Conservation (phyloP, 805 yeast genomes). For the Yarrowia hollandica region DNA sequence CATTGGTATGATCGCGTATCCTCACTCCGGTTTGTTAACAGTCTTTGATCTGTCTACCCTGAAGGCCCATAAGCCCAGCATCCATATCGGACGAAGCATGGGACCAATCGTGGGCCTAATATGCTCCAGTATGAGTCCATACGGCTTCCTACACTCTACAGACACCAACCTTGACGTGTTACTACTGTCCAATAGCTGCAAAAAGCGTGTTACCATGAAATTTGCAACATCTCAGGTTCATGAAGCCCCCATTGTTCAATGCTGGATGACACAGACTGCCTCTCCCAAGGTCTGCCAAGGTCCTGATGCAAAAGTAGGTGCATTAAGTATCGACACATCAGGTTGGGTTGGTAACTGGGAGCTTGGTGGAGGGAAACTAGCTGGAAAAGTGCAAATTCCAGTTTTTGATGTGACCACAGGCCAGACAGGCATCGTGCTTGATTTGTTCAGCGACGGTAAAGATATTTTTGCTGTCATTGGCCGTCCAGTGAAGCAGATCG, state of each 20-base stretch:
- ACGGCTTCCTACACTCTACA: constrained; percentile 18
- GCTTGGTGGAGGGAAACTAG: constrained; percentile 20
- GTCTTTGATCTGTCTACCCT: constrained; percentile 18
- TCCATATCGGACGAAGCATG: constrained; percentile 19
- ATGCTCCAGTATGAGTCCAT: constrained; percentile 14
- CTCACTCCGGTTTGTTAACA: constrained; percentile 1
- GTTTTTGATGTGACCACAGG: constrained; percentile 12
- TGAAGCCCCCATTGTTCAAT: constrained; percentile 10
- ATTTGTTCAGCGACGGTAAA: constrained; percentile 17
- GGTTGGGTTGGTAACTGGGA: constrained; percentile 26
- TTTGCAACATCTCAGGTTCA: constrained; percentile 19
- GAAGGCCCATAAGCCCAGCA: constrained; percentile 18
- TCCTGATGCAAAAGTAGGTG: constrained; percentile 10
- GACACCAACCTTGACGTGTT: constrained; percentile 20
- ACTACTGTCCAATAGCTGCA: constrained; percentile 10
- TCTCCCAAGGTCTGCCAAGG: constrained; percentile 22
- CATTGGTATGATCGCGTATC: constrained; percentile 16
- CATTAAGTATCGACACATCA: constrained; percentile 6
- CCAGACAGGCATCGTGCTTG: constrained; percentile 10
- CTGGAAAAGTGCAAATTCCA: neutral
- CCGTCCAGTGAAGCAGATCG: neutral
- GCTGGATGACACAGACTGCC: constrained; percentile 24
- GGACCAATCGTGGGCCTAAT: constrained; percentile 17
- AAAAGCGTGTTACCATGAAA: constrained; percentile 10
- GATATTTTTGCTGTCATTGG: constrained; percentile 1